Evolutionary conservation across 768 basidiomycete species (phyloP), one percentile per base, ranked within the genome.

Genomic region (Clavaria fumosa): DNA sequence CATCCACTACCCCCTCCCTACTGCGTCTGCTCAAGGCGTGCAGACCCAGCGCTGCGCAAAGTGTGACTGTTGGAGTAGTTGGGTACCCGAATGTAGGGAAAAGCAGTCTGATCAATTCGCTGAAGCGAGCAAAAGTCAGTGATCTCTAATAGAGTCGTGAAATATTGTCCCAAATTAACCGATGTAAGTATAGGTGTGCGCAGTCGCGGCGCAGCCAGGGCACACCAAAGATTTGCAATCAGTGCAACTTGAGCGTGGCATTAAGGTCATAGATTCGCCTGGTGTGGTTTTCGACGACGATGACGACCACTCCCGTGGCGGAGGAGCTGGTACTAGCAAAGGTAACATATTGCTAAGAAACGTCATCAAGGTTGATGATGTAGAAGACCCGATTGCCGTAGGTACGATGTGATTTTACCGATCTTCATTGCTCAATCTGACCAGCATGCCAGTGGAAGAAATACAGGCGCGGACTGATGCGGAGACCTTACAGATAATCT

Each of bases 1-100:
- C 77, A 1, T 60, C 71, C 1, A 84, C 82, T 0, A 74, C 79
- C 1, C 83, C 84, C 19, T 63, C 78, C 34, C 64, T 95, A 2
- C 61, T 90, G 27, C 78, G 78, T 37, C 64, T 95, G 2, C 63
- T 93, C 28, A 95, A 93, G 50, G 79, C 78, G 0, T 84, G 81
- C 54, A 81, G 77, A 44, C 78, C 77, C 1, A 73, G 63, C 22
- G 62, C 73, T 1, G 72, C 76, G n/a, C 40, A 36, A 22, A 80
- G 73, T 44, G 64, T 86, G 35, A 89, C 85, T 0, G 70, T 93
- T 35, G 89, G 89, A 11, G 84, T 97, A 12, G 84, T 96, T 3
- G 93, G 93, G 1, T 93, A 89, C 57, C 93, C 93, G 1, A 97
- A 97, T 55, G 93, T 97, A 32, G 93, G 93, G 10, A 97, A 97